phyloP scores from a whole-genome alignment of 108 stramenopile genomes.

The Nannochloropsis gaditana region DNA sequence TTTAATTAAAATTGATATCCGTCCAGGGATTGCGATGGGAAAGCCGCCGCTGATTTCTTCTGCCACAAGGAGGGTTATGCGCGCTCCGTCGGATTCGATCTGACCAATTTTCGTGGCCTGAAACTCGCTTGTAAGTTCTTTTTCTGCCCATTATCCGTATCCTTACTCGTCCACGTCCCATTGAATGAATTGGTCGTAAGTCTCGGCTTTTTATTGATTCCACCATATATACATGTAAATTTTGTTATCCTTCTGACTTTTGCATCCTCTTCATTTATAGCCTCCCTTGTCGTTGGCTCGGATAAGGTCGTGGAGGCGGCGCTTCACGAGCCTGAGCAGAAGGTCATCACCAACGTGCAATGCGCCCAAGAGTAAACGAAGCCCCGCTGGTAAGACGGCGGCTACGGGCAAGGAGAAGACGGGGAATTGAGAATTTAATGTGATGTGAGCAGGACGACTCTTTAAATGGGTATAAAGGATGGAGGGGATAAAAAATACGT shows the following conservation, averaged over 20 bases:
- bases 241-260: neutral
- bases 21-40: neutral
- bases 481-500: too few relatives aligned
- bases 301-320: neutral
- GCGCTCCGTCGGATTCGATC: neutral
- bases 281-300: neutral
- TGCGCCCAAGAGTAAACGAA: neutral
- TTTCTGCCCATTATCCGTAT: neutral
- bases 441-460: too few relatives aligned
- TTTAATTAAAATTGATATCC: neutral
- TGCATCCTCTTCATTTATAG: neutral
- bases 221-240: neutral
- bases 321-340: neutral
- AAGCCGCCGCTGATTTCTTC: neutral
- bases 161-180: neutral
- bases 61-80: neutral
- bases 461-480: too few relatives aligned
- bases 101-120: neutral
- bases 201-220: neutral
- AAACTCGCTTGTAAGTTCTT: neutral
- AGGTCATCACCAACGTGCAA: neutral
- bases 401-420: too few relatives aligned
- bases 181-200: too few relatives aligned
- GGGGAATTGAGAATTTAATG: too few relatives aligned
- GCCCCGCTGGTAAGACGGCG: too few relatives aligned